A percentile compares a stretch with the other conserved stretches of the same genome.
These are phyloP conservation scores for Globisporangium alternatum DNA, from an alignment of 352 stramenopile species.

Conservation along the genomic window DNA sequence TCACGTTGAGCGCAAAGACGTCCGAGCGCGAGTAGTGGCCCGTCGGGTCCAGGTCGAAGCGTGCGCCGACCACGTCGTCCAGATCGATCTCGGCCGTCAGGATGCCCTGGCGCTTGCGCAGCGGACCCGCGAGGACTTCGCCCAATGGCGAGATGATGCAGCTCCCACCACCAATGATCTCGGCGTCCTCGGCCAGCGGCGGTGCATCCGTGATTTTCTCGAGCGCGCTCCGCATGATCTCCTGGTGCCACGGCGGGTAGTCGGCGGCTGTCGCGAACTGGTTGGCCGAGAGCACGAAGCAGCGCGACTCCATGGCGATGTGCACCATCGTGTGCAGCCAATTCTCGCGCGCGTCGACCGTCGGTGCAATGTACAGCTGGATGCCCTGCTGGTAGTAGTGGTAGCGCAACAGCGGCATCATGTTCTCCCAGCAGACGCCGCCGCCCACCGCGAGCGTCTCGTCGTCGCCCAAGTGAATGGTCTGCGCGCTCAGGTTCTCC, in stretches of 20 bases:
- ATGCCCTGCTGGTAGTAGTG: slow-evolving; percentile 25
- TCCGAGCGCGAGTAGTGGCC: slow-evolving; percentile 26
- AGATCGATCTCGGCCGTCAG: slow-evolving; percentile 24
- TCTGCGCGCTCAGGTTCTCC: slow-evolving; percentile 22
- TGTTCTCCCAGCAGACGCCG: slow-evolving; percentile 28
- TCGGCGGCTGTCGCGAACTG: slow-evolving; percentile 23
- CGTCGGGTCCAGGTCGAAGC: slow-evolving; percentile 22
- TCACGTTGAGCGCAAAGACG: slow-evolving; percentile 19
- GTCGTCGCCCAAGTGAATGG: slow-evolving; percentile 4
- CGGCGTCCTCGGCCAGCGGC: slow-evolving; percentile 13
- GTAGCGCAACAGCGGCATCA: slow-evolving; percentile 30
- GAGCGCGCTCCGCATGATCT: slow-evolving; percentile 11
- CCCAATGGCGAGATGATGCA: slow-evolving; percentile 28
- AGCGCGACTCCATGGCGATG: slow-evolving; percentile 29
- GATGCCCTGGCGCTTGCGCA: slow-evolving; percentile 19
- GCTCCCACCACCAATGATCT: slow-evolving; percentile 26
- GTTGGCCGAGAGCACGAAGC: slow-evolving; percentile 32
- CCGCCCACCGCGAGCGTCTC: slow-evolving; percentile 17
- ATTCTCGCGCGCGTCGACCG: slow-evolving; percentile 24
- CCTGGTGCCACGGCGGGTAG: slow-evolving; percentile 22
- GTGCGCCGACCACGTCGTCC: slow-evolving; percentile 20
- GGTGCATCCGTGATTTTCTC: background rate
- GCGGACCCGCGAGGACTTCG: slow-evolving; percentile 22
- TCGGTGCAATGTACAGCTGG: slow-evolving; percentile 25
- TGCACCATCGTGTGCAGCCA: slow-evolving; percentile 26